Evolutionary conservation across 192 early-diverging fungal genomes (phyloP).

Genomic region (Rhizoclosmatium globosum): DNA sequence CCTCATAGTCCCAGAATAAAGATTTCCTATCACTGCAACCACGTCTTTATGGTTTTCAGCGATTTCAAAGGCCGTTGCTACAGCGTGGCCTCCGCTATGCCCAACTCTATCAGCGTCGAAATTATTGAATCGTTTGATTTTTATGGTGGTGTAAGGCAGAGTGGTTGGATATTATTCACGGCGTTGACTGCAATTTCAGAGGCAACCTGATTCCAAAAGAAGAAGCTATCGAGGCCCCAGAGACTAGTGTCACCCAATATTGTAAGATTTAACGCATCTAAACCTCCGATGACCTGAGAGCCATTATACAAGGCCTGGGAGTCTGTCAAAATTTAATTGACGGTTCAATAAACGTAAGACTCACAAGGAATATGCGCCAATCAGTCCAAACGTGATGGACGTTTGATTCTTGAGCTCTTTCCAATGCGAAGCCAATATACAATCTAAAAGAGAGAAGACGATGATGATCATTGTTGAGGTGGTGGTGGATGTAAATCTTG

Average conservation of each 20-base stretch:
- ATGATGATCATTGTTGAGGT: too few species aligned
- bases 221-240: background rate
- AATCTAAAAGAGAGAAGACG: too few species aligned
- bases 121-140: conserved; percentile 17
- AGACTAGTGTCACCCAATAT: background rate
- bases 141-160: conserved; percentile 17
- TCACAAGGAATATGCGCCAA: too few species aligned
- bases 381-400: too few species aligned
- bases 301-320: background rate
- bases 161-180: conserved; percentile 1
- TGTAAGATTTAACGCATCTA: background rate
- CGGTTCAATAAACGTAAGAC: too few species aligned
- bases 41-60: background rate
- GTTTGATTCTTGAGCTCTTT: too few species aligned
- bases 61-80: too few species aligned
- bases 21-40: conserved; percentile 2
- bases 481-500: too few species aligned
- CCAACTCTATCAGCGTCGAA: background rate
- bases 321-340: too few species aligned
- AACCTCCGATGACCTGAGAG: background rate
- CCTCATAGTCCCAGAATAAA: background rate
- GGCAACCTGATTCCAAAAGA: background rate
- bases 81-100: background rate
- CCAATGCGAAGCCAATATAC: too few species aligned
- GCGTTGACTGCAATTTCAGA: background rate